Evolutionary conservation across 805 yeast genomes (phyloP), one percentile per base, ranked within the genome.

Genomic region (Myxozyma nipponensis): DNA sequence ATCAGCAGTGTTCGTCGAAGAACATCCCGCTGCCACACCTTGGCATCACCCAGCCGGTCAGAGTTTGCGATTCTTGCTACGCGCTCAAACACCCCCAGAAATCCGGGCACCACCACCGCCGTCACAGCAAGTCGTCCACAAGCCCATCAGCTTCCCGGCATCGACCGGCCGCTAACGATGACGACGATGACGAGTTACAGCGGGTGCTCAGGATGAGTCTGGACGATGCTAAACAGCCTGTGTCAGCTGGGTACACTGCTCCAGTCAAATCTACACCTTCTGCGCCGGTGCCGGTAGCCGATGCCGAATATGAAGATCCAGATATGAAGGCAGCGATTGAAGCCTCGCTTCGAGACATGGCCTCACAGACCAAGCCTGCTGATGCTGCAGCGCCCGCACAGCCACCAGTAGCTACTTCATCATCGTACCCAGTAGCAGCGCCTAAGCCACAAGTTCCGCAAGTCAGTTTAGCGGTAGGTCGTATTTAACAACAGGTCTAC

Each of bases 291-390:
- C 39, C 37, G 32, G 17, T 42, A 3, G 38, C 18, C 18, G 39
- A 49, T 4, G 42, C 28, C 2, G 86, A 79, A 1, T 88, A 84
- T 18, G 86, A 83, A 17, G 95, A 61, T 62, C 91, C 84, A 35
- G 96, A 88, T 34, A 78, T 91, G 81, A 86, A 82, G 65, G 95
- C 93, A 0, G 98, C 98, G 0, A 91, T 93, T 50, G 95, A 85
- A 15, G 96, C 96, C 0, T 87, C 96, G 66, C 73, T 93, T 54
- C 76, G 75, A 46, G 97, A 90, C 51, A 74, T 84, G 64, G 78
- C 84, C 57, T 64, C 63, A 28, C 69, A 60, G 39, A 65, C 61
- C 49, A 53, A 38, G 21, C 42, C 60, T 49, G 62, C 49, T 25
- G 44, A 19, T 13, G n/a, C 46, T 7, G 52, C 39, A 22, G 54